A percentile compares a stretch with the other conserved stretches of the same genome.
These are phyloP conservation scores for Marasmius fiardii DNA, from an alignment of 1,284 basidiomycete genomes.

Conservation along the genomic window DNA sequence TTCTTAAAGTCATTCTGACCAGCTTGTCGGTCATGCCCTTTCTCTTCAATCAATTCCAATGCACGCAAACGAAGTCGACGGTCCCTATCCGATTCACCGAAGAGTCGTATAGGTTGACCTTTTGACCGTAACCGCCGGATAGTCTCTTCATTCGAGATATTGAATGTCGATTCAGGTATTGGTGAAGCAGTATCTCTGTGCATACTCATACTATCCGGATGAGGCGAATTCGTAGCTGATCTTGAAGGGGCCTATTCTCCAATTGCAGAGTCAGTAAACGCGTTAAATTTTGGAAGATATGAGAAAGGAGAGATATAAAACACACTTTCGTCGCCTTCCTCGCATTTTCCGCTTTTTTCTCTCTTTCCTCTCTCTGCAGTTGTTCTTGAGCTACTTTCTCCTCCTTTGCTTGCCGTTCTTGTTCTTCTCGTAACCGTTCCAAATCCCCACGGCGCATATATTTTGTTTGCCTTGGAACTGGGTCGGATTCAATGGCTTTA, in stretches of 20 bases:
- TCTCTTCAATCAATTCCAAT: slow-evolving; percentile 91
- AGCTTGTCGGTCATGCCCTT: slow-evolving; percentile 69
- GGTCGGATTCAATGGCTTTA: slow-evolving; percentile 55
- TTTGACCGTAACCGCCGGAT: slow-evolving; percentile 85
- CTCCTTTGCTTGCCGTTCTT: slow-evolving; percentile 48
- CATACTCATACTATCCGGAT: slow-evolving; percentile 20
- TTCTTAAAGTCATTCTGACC: slow-evolving; percentile 95
- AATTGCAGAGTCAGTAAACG: slow-evolving; percentile 34
- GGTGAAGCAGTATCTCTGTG: slow-evolving; percentile 41
- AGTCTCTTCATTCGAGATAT: slow-evolving; percentile 92
- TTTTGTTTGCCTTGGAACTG: slow-evolving; percentile 55
- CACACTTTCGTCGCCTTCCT: slow-evolving; percentile 41
- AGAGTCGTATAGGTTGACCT: slow-evolving; percentile 92
- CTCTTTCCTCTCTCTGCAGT: slow-evolving; percentile 26
- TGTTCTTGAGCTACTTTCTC: slow-evolving; percentile 31
- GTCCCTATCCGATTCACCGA: slow-evolving; percentile 95
- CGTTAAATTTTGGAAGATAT: slow-evolving; percentile 14
- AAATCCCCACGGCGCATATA: slow-evolving; percentile 87
- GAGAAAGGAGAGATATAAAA: no score
- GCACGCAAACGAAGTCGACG: slow-evolving; percentile 86
- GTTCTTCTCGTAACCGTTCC: slow-evolving; percentile 67
- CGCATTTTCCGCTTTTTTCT: slow-evolving; percentile 18
- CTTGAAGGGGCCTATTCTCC: slow-evolving; percentile 50
- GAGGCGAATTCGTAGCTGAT: slow-evolving; percentile 40
- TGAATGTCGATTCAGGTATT: slow-evolving; percentile 64